Base-by-base conservation (phyloP, 2,329 filamentous ascomycete genomes). In the Colletotrichum lupini region DNA sequence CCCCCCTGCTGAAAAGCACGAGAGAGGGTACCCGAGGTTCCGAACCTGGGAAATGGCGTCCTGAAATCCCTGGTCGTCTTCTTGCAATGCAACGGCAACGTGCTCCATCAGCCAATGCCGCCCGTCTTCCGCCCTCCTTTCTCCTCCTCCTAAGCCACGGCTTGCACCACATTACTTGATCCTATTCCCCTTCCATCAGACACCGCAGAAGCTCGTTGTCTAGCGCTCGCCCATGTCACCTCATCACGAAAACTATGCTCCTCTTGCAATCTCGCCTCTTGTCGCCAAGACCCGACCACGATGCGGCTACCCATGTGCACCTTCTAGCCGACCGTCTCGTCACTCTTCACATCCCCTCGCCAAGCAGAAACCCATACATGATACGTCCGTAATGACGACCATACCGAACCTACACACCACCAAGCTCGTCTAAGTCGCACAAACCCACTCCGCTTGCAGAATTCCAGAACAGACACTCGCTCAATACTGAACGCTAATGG, bases 31-130 rank as follows among this genome's bases (percentile, higher is more conserved):
- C 46, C 66, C 58, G 49, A 49, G 32, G 55, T 46, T 49, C 49
- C 24, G 53, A 60, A 49, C 32, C 26, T 35, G 37, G 67, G 46
- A 65, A 69, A n/a, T 49, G 49, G 66, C 28, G 24, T 26, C 14
- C 12, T 11, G 9, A 37, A 7, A 37, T 37, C 22, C 22, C 30
- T 65, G 62, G 30, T 5, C 37, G 14, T 8, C 49, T 30, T 24
- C 24, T 65, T 11, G 30, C 52, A 8, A 37, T 37, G 49, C 32
- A 37, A 26, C 42, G 22, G 26, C 59, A 12, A 63, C 57, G 19
- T 63, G 26, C 42, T 61, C 26, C 24, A 3, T 24, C 42, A 26
- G 12, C 46, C 60, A 63, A 63, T 53, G 26, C 46, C 60, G 28
- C 49, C 46, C 19, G 19, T 3, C n/a, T 12, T 49, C 8, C 19